Base-by-base conservation (phyloP, 495 filamentous ascomycete species). In the Aspergillus saccharolyticus region DNA sequence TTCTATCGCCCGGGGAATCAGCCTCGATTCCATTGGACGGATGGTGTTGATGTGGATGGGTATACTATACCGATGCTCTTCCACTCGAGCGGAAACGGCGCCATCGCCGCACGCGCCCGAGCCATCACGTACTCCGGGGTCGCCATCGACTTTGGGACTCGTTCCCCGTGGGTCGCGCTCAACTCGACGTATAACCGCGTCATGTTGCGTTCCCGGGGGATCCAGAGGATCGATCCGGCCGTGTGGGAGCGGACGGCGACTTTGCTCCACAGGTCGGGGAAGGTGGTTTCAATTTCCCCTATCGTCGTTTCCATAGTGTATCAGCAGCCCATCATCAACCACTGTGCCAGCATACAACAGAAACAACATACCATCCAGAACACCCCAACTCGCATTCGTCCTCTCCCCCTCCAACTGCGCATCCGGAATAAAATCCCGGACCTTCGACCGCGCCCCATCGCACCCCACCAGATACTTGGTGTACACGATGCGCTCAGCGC, bases 131-230 rank as follows among this genome's bases (percentile, higher is more conserved):
- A 87, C 51, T 87, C 84, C 54, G 84, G 74, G 8, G 85, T 85
- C 16, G 85, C 83, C 9, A 82, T 84, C 53, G 82, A 77, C 46
- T 81, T 80, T 15, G 84, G 80, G 44, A 82, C 63, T 66, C 79
- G 81, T 55, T 88, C 83, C 14, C 78, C 72, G 48, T 87, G 83
- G 6, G 81, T 85, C 4, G 85, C 82, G 43, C 85, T 85, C 55
- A 91, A 78, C 71, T 91, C 85, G 57, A 91, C 87, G 65, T 91
- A 91, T 43, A 90, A 65, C 9, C 88, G 82, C 8, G 88, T 88
- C 83, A 91, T 84, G 63, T 84, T 84, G 42, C 85, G 72, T 68
- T 91, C 88, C 48, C 88, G 81, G 5, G 88, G 88, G 56, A 91
- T 89, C 53, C 88, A 86, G 71, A 91, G 83, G 56, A 90, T 85